Conservation (phyloP, 2,329 filamentous ascomycete species). For the Xylariaceae sp. region DNA sequence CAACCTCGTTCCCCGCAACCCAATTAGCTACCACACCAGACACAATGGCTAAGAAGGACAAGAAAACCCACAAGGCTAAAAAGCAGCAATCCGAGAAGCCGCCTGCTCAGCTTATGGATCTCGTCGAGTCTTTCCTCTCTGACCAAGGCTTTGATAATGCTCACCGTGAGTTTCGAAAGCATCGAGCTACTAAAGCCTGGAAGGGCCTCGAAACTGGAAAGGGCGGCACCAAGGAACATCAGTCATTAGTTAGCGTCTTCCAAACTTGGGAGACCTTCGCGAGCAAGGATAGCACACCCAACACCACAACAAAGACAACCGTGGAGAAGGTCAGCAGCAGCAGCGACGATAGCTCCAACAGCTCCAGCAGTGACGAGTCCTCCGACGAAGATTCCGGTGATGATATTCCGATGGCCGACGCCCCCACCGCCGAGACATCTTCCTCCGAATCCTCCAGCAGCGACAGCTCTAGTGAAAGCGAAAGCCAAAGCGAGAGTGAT, state of each 20-base stretch:
- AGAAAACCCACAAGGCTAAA: slow-evolving; percentile 30
- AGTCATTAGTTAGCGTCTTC: slow-evolving; percentile 58
- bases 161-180: slow-evolving; percentile 67
- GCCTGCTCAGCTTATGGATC: slow-evolving; percentile 67
- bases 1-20: slow-evolving; percentile 17
- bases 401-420: slow-evolving; percentile 58
- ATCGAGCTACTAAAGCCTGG: slow-evolving; percentile 63
- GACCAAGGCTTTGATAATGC: slow-evolving; percentile 70
- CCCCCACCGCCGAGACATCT: slow-evolving; percentile 40
- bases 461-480: slow-evolving; percentile 45
- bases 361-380: slow-evolving; percentile 43
- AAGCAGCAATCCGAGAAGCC: slow-evolving; percentile 46
- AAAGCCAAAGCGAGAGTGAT: slow-evolving; percentile 33
- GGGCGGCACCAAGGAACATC: slow-evolving; percentile 42
- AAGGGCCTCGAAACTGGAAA: slow-evolving; percentile 40
- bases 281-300: slow-evolving; percentile 41
- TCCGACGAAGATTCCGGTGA: slow-evolving; percentile 44
- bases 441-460: slow-evolving; percentile 40
- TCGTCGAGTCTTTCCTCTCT: slow-evolving; percentile 71
- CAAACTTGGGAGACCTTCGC: slow-evolving; percentile 56
- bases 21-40: slow-evolving; percentile 9
- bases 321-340: slow-evolving; percentile 40
- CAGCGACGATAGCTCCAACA: slow-evolving; percentile 43
- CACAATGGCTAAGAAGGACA: slow-evolving; percentile 38
- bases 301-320: slow-evolving; percentile 34